Conservation (phyloP, 2,329 filamentous ascomycete species). For the Neophaeococcomyces mojaviensis region DNA sequence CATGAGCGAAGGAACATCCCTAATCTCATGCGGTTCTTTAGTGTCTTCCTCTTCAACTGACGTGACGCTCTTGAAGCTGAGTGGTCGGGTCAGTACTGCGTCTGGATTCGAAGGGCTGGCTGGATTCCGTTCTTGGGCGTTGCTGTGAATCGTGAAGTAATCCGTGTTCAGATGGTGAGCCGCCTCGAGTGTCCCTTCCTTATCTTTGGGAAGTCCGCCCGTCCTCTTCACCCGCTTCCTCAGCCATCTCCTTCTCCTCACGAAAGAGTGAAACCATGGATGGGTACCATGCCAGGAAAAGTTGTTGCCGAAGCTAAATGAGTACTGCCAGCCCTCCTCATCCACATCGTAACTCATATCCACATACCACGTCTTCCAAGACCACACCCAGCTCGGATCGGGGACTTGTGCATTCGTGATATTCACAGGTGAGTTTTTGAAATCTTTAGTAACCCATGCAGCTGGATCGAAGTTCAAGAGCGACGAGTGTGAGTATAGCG, state of each 20-base stretch:
- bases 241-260: conserved; percentile 82
- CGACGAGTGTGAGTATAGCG: conserved; percentile 80
- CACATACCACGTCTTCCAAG: conserved; percentile 63
- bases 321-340: conserved; percentile 93
- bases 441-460: conserved; percentile 69
- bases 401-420: conserved; percentile 86
- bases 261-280: conserved; percentile 91
- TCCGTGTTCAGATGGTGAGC: conserved; percentile 62
- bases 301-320: conserved; percentile 68
- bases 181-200: conserved; percentile 28
- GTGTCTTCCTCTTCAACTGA: conserved; percentile 40
- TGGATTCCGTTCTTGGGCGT: conserved; percentile 34
- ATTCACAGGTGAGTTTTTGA: conserved; percentile 54
- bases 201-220: conserved; percentile 23
- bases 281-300: conserved; percentile 83
- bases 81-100: conserved; percentile 25
- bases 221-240: conserved; percentile 64
- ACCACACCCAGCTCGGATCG: conserved; percentile 93
- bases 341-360: conserved; percentile 77
- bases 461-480: conserved; percentile 78
- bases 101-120: conserved; percentile 34
- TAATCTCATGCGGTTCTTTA: conserved; percentile 45
- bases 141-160: conserved; percentile 68
- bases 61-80: conserved; percentile 27
- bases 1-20: conserved; percentile 63